phyloP scores from a whole-genome alignment of 306 rosid genomes.

The Albizia julibrissin region DNA sequence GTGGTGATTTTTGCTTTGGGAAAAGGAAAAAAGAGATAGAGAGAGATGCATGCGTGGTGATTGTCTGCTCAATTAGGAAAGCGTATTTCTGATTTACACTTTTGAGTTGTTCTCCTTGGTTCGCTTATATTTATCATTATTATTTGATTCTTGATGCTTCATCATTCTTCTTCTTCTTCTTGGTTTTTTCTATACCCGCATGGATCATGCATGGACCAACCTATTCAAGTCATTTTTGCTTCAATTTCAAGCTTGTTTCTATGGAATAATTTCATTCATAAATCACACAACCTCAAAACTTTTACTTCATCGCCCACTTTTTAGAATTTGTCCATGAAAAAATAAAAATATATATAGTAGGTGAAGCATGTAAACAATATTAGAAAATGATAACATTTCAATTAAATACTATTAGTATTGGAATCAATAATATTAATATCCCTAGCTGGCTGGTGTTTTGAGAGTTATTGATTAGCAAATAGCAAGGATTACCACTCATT shows the following conservation, averaged over 20 bases:
- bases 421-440: too few species aligned
- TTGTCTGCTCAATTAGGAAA: conserved; percentile 9
- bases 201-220: conserved; percentile 6
- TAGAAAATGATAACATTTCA: too few species aligned
- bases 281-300: not conserved
- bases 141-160: not conserved
- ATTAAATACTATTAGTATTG: too few species aligned
- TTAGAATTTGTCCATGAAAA: not conserved
- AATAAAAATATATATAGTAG: too few species aligned
- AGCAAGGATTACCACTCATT: too few species aligned
- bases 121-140: not conserved
- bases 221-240: not conserved
- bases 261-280: not conserved
- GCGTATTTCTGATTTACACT: not conserved
- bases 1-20: not conserved
- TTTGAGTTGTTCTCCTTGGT: not conserved
- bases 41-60: not conserved
- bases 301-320: not conserved
- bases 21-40: not conserved
- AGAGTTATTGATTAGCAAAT: too few species aligned
- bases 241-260: not conserved
- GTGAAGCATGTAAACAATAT: too few species aligned
- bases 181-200: not conserved
- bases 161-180: not conserved
- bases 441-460: too few species aligned